Percentiles rank a stretch among this genome's conserved stretches.
Conservation (phyloP, 2,329 filamentous ascomycete species). For the Cladosporium sp. region DNA sequence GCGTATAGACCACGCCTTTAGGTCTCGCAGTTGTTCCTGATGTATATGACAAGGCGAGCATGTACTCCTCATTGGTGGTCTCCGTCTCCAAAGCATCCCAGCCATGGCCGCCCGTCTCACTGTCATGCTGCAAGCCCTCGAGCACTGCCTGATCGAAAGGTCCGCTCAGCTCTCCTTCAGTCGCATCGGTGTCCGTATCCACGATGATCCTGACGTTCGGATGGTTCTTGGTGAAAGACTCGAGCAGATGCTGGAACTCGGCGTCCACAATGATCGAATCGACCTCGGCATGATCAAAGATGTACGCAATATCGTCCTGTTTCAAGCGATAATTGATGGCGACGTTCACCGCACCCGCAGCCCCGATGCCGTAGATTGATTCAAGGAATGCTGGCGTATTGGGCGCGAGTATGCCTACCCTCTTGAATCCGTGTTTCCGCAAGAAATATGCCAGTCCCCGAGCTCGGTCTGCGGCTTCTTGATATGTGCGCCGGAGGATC, state of each 20-base stretch:
- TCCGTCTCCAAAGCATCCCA: slow-evolving; percentile 75
- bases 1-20: slow-evolving; percentile 90
- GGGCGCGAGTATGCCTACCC: slow-evolving; percentile 80
- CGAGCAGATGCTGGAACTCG: slow-evolving; percentile 71
- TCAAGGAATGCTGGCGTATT: slow-evolving; percentile 96
- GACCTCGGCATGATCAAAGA: slow-evolving; percentile 81
- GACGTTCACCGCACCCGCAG: slow-evolving; percentile 70
- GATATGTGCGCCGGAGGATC: slow-evolving; percentile 71
- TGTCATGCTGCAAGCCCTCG: slow-evolving; percentile 73
- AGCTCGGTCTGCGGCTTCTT: slow-evolving; percentile 78
- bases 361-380: slow-evolving; percentile 80
- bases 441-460: slow-evolving; percentile 86
- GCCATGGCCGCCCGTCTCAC: slow-evolving; percentile 59
- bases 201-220: slow-evolving; percentile 67
- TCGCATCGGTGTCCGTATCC: slow-evolving; percentile 79
- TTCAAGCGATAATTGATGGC: slow-evolving; percentile 72
- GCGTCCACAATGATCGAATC: slow-evolving; percentile 83
- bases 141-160: slow-evolving; percentile 79
- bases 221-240: slow-evolving; percentile 58
- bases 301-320: slow-evolving; percentile 81
- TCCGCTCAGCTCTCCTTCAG: slow-evolving; percentile 68
- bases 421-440: slow-evolving; percentile 65
- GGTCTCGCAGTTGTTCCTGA: slow-evolving; percentile 87
- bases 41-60: slow-evolving; percentile 88
- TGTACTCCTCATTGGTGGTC: slow-evolving; percentile 69